Evolutionary conservation across 78 protist genomes (phyloP).

Genomic region (Tieghemostelium lacteum): DNA sequence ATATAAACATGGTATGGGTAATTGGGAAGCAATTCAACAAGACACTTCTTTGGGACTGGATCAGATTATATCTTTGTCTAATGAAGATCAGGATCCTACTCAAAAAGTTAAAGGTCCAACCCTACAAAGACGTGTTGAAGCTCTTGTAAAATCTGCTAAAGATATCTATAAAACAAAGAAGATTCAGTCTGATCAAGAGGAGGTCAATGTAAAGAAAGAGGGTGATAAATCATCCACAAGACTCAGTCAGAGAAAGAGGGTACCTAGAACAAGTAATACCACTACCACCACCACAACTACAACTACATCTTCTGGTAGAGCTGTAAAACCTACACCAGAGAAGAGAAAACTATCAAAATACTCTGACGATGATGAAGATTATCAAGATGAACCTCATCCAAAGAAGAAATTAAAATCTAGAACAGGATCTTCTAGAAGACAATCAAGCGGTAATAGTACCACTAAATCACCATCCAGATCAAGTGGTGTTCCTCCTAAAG

Average conservation of each 20-base stretch:
- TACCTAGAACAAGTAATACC: not conserved
- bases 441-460: not conserved
- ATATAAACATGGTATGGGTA: constrained; percentile 68
- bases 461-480: not conserved
- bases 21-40: constrained; percentile 73
- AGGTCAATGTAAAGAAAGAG: not conserved
- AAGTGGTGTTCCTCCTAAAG: too few relatives aligned
- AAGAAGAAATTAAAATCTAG: constrained; percentile 7
- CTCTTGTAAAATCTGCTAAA: constrained; percentile 56
- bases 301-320: not conserved
- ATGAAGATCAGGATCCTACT: not conserved
- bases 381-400: not conserved
- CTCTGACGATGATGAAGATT: constrained; percentile 3
- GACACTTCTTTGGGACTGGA: constrained; percentile 58
- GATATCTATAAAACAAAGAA: constrained; percentile 15
- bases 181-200: not conserved
- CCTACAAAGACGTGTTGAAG: constrained; percentile 49
- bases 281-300: not conserved
- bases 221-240: not conserved
- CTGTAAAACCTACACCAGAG: not conserved
- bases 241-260: constrained; percentile 7
- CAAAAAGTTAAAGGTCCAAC: constrained; percentile 55
- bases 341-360: not conserved
- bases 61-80: constrained; percentile 5
- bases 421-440: not conserved